phyloP scores from a whole-genome alignment of 2,329 filamentous ascomycete species.

The Erysiphe pulchra region DNA sequence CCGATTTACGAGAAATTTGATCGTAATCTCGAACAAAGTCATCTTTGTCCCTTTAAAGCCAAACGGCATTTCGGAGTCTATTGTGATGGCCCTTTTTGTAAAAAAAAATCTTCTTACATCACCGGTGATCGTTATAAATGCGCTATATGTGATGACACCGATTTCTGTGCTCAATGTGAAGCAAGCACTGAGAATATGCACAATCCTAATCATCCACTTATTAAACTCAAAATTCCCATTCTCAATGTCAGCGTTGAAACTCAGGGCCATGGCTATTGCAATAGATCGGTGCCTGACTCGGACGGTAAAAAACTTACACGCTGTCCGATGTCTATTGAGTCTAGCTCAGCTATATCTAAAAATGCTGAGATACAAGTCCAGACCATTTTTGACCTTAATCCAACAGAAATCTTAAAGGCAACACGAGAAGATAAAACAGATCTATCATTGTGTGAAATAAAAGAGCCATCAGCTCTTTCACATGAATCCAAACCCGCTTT shows the following conservation, averaged over 20 bases:
- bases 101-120: conserved; percentile 42
- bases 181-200: conserved; percentile 62
- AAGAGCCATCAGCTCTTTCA: neutral
- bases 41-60: conserved; percentile 15
- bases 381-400: conserved; percentile 49
- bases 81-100: conserved; percentile 81
- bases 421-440: conserved; percentile 9
- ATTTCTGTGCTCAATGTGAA: conserved; percentile 90
- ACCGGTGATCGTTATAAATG: conserved; percentile 86
- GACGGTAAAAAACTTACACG: conserved; percentile 31
- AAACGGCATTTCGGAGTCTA: conserved; percentile 60
- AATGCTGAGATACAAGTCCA: conserved; percentile 36
- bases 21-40: neutral
- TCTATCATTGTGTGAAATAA: neutral
- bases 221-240: conserved; percentile 90
- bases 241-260: conserved; percentile 73
- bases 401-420: conserved; percentile 20
- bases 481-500: conserved; percentile 13
- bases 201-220: conserved; percentile 86
- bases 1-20: conserved; percentile 48
- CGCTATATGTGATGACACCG: conserved; percentile 77
- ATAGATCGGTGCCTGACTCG: conserved; percentile 38
- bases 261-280: conserved; percentile 47
- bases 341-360: conserved; percentile 19
- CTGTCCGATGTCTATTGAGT: conserved; percentile 25